Percentiles rank a stretch among this genome's conserved stretches.
These are phyloP conservation scores for Cyberlindnera maritima DNA, from an alignment of 805 yeast species.

Conservation along the genomic window DNA sequence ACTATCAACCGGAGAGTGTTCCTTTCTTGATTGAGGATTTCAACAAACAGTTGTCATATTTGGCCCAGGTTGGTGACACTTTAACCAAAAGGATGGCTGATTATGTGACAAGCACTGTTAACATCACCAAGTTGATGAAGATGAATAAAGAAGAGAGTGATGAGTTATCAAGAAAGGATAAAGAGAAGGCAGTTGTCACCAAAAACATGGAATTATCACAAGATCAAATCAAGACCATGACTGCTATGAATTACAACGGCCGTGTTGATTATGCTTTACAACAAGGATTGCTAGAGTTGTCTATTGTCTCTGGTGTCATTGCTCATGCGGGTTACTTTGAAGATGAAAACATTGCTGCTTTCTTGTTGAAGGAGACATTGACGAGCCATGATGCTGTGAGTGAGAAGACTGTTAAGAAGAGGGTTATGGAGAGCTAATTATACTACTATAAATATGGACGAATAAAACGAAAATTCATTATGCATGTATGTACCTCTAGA, in stretches of 20 bases:
- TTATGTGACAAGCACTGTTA: conserved; percentile 12
- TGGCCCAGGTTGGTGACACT: conserved; percentile 33
- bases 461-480: not conserved
- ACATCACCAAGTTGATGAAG: conserved; percentile 11
- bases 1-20: conserved; percentile 51
- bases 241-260: conserved; percentile 62
- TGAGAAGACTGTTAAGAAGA: conserved; percentile 28
- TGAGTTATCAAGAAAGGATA: conserved; percentile 11
- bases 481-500: no score
- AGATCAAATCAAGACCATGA: conserved; percentile 36
- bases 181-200: conserved; percentile 9
- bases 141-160: conserved; percentile 2
- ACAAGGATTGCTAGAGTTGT: conserved; percentile 75
- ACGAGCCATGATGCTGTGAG: conserved; percentile 24
- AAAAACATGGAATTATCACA: conserved; percentile 26
- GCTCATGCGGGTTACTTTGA: conserved; percentile 91
- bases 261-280: conserved; percentile 80
- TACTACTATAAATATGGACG: no score
- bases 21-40: conserved; percentile 48
- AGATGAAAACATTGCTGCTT: conserved; percentile 79
- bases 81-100: conserved; percentile 15
- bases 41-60: conserved; percentile 37
- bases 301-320: conserved; percentile 74
- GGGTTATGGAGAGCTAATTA: no score
- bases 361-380: conserved; percentile 60